Evolutionary conservation across 768 basidiomycete genomes (phyloP).

Genomic region (Suillus occidentalis): DNA sequence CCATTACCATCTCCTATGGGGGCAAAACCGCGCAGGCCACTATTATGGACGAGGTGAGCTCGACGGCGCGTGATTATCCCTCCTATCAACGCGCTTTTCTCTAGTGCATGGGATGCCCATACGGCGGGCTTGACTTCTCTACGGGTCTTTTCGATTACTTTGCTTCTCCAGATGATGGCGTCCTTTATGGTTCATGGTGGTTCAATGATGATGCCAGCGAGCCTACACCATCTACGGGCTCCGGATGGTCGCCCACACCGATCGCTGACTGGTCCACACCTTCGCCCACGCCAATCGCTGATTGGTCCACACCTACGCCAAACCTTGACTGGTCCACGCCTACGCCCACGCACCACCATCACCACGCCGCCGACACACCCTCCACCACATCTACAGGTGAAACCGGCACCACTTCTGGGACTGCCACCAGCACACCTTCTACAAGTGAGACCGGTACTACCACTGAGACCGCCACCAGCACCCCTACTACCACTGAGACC

Average conservation of each 20-base stretch:
- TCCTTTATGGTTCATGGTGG: conserved; percentile 61
- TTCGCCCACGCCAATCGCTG: not conserved
- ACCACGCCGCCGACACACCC: not conserved
- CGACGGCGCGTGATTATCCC: not conserved
- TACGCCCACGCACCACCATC: not conserved
- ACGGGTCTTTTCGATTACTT: conserved; percentile 63
- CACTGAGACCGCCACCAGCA: not conserved
- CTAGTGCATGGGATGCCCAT: conserved; percentile 67
- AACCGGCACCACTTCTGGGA: not conserved
- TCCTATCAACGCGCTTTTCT: conserved; percentile 3
- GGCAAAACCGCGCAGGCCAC: conserved; percentile 55
- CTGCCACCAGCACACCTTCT: not conserved
- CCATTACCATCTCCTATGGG: conserved; percentile 55
- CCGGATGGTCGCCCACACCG: not conserved
- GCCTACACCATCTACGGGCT: not conserved
- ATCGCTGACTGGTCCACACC: not conserved
- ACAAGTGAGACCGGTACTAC: not conserved
- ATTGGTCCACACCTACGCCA: too few relatives aligned
- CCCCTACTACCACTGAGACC: not conserved
- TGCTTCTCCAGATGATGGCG: conserved; percentile 45
- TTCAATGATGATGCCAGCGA: conserved; percentile 41
- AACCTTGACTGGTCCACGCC: not conserved
- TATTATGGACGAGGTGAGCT: conserved; percentile 59
- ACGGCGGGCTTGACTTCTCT: conserved; percentile 67
- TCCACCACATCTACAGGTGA: not conserved